Conservation (phyloP, 2,329 filamentous ascomycete species). For the Trichoderma atrobrunneum region DNA sequence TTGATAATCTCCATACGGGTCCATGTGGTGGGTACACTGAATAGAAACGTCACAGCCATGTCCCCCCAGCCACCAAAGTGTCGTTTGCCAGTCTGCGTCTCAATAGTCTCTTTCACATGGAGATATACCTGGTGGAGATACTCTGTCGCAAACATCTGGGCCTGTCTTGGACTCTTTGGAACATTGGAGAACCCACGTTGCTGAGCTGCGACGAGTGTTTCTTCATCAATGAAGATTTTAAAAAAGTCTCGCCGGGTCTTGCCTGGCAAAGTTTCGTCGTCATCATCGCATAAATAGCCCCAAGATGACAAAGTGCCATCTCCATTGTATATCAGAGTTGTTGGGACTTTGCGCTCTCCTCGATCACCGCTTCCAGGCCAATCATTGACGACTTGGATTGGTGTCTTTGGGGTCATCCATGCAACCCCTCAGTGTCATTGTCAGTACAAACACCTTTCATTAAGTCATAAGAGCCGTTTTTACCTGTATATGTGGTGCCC, state of each 20-base stretch:
- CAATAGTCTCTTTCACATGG: conserved; percentile 47
- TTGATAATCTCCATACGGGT: conserved; percentile 48
- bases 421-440: conserved; percentile 32
- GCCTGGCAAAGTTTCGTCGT: conserved; percentile 34
- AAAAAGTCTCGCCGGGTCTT: conserved; percentile 49
- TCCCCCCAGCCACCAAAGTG: conserved; percentile 41
- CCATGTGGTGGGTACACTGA: conserved; percentile 59
- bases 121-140: conserved; percentile 49
- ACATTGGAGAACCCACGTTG: conserved; percentile 43
- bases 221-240: conserved; percentile 53
- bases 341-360: conserved; percentile 55
- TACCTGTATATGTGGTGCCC: conserved; percentile 47
- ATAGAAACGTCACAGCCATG: conserved; percentile 51
- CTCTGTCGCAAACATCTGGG: conserved; percentile 42
- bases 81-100: conserved; percentile 37
- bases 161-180: conserved; percentile 34
- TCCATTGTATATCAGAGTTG: conserved; percentile 47
- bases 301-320: conserved; percentile 45
- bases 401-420: conserved; percentile 39
- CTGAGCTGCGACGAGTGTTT: conserved; percentile 42
- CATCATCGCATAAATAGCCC: conserved; percentile 52
- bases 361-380: conserved; percentile 53
- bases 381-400: conserved; percentile 48
- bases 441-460: neutral
- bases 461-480: neutral